Evolutionary conservation across 2,329 filamentous ascomycete genomes (phyloP).

Genomic region (Canariomyces notabilis): DNA sequence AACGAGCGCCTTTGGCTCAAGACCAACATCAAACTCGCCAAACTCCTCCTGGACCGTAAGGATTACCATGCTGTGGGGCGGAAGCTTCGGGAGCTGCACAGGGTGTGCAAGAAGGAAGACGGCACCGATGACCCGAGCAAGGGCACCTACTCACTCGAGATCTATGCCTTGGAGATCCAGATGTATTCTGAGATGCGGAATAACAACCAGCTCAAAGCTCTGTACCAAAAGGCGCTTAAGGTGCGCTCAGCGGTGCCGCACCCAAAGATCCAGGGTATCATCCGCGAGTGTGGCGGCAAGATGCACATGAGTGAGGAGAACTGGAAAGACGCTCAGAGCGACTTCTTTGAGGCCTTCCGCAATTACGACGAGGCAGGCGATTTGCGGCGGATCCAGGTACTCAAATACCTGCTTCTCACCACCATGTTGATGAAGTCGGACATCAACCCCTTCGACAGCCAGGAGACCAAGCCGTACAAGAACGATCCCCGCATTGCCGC

Average conservation of each 20-base stretch:
- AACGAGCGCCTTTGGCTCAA: constrained; percentile 97
- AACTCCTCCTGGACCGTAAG: constrained; percentile 85
- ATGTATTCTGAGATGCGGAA: constrained; percentile 97
- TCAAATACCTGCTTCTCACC: constrained; percentile 93
- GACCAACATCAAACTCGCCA: constrained; percentile 94
- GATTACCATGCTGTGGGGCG: constrained; percentile 75
- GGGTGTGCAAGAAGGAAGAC: constrained; percentile 79
- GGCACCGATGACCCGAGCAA: constrained; percentile 89
- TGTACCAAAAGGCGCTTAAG: constrained; percentile 86
- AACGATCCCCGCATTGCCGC: constrained; percentile 90
- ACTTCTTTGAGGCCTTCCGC: constrained; percentile 98
- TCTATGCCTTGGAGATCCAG: constrained; percentile 95
- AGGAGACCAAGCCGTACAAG: constrained; percentile 98
- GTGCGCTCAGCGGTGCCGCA: constrained; percentile 97
- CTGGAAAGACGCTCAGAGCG: constrained; percentile 93
- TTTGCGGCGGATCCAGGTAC: constrained; percentile 89
- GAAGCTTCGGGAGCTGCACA: constrained; percentile 85
- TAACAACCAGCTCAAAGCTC: constrained; percentile 90
- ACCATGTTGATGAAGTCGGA: constrained; percentile 98
- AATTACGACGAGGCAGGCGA: constrained; percentile 99
- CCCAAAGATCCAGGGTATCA: constrained; percentile 98
- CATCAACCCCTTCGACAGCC: constrained; percentile 98
- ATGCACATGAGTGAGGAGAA: constrained; percentile 99
- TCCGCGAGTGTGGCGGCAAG: constrained; percentile 96
- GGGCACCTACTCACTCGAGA: constrained; percentile 91